Evolutionary conservation across 2,329 filamentous ascomycete species (phyloP).

Genomic region (Helicocarpus griseus): DNA sequence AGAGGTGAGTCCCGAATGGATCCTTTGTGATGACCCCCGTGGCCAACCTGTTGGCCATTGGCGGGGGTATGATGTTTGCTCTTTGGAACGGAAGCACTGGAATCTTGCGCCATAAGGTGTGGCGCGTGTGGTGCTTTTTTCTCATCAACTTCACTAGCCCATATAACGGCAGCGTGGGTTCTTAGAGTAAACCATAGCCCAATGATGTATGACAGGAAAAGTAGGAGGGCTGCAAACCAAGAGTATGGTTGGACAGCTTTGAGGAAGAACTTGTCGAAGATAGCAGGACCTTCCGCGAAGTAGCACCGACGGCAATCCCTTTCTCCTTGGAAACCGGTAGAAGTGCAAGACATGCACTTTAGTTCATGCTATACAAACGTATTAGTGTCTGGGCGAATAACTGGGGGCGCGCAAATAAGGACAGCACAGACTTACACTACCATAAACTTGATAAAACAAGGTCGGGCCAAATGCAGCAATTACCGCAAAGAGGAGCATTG

Average conservation of each 20-base stretch:
- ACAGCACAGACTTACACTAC: constrained; percentile 54
- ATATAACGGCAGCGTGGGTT: constrained; percentile 94
- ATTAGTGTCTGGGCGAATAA: constrained; percentile 19
- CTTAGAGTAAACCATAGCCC: constrained; percentile 91
- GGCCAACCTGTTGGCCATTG: constrained; percentile 21
- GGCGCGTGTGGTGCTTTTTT: constrained; percentile 46
- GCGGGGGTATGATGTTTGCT: constrained; percentile 16
- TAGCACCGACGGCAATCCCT: constrained; percentile 84
- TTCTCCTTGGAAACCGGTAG: constrained; percentile 20
- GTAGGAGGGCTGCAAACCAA: constrained; percentile 71
- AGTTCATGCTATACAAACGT: constrained; percentile 64
- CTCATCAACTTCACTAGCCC: constrained; percentile 76
- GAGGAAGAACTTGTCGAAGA: constrained; percentile 80
- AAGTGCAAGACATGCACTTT: constrained; percentile 61
- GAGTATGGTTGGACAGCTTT: constrained; percentile 90
- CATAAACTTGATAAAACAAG: constrained; percentile 97
- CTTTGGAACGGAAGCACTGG: neutral
- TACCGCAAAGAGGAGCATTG: constrained; percentile 92
- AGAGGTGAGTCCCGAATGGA: constrained; percentile 81
- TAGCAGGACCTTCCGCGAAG: constrained; percentile 76
- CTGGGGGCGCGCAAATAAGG: neutral
- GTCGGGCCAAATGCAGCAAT: constrained; percentile 94
- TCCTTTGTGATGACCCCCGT: constrained; percentile 38
- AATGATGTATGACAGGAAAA: constrained; percentile 90
- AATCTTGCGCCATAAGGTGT: neutral